Percentiles rank a stretch among this genome's conserved stretches.
These are phyloP conservation scores for Grosmannia serpens DNA, from an alignment of 2,329 filamentous ascomycete genomes.

Conservation along the genomic window DNA sequence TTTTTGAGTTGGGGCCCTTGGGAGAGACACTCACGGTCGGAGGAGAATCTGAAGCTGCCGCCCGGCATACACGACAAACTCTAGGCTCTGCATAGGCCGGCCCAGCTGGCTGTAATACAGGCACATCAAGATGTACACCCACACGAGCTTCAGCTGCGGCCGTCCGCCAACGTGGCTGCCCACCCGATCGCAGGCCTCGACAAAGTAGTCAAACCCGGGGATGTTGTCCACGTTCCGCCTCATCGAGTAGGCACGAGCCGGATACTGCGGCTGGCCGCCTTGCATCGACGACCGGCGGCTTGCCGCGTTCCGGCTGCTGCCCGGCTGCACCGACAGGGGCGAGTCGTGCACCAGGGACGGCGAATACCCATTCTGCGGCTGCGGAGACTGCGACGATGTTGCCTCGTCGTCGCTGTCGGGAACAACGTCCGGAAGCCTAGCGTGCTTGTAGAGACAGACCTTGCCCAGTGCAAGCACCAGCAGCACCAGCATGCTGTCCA, in stretches of 20 bases:
- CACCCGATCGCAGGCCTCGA: constrained; percentile 74
- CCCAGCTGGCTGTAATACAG: constrained; percentile 84
- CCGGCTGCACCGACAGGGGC: constrained; percentile 18
- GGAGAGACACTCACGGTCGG: constrained; percentile 45
- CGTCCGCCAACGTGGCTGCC: constrained; percentile 70
- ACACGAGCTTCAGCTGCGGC: constrained; percentile 64
- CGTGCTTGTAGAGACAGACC: constrained; percentile 50
- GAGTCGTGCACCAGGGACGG: constrained; percentile 44
- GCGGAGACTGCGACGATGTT: constrained; percentile 24
- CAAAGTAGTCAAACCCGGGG: constrained; percentile 83
- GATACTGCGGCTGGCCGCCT: constrained; percentile 14
- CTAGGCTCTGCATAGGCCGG: constrained; percentile 73
- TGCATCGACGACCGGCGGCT: constrained; percentile 45
- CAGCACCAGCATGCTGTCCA: constrained; percentile 71
- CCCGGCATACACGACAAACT: constrained; percentile 45
- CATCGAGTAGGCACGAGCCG: constrained; percentile 5
- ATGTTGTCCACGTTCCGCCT: constrained; percentile 68
- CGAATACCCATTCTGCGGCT: constrained; percentile 35
- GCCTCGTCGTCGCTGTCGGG: constrained; percentile 27
- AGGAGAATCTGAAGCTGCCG: constrained; percentile 59
- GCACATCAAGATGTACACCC: constrained; percentile 73
- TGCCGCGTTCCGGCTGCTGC: constrained; percentile 27
- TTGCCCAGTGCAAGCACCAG: constrained; percentile 78
- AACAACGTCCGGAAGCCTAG: constrained; percentile 45
- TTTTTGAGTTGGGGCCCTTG: neutral